Base-by-base conservation (phyloP, 768 basidiomycete genomes). In the Naematelia aurantialba region DNA sequence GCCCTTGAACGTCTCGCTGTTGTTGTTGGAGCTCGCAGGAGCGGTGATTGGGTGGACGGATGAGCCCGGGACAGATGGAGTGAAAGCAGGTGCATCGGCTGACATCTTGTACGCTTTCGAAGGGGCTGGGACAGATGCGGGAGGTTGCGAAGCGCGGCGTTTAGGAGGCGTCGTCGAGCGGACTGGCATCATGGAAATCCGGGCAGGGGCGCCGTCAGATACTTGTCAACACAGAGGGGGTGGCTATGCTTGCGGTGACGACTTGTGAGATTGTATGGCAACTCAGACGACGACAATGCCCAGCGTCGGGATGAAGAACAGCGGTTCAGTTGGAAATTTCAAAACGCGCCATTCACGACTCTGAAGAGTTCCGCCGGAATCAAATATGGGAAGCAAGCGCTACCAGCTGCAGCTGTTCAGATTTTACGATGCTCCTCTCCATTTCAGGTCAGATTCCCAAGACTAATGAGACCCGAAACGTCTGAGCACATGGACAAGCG, bases 21-120 rank as follows among this genome's bases (percentile, higher is more conserved):
- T 39, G 34, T 39, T 39, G 34, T 39, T 39, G 34, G 34, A 39
- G 34, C 17, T 39, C 17, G 34, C 8, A 39, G 34, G 8, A 39
- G 34, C 8, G 17, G 34, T 39, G 30, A n/a, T 24, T 19, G 10
- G 4, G 27, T 8, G 5, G 52, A 34, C 10, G 52, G 44, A 14
- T 22, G 30, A 21, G 52, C 39, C 11, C 46, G 22, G 26, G 46
- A 49, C 17, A 22, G 70, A 65, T 25, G 70, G 70, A n/a, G 62
- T 66, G 55, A 73, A 73, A 2, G 62, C 64, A 5, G 71, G 66
- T 45, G 71, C 71, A 30, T 59, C 47, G 27, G 71, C 68, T 52
- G 71, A 73, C 71, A 73, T 73, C 26, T 65, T 63, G 17, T 63
- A 58, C 26, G 68, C 63, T 62, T 73, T 73, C 22, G 58, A 58